Evolutionary conservation across 2,329 filamentous ascomycete genomes (phyloP).

Genomic region (Truncatella angustata): DNA sequence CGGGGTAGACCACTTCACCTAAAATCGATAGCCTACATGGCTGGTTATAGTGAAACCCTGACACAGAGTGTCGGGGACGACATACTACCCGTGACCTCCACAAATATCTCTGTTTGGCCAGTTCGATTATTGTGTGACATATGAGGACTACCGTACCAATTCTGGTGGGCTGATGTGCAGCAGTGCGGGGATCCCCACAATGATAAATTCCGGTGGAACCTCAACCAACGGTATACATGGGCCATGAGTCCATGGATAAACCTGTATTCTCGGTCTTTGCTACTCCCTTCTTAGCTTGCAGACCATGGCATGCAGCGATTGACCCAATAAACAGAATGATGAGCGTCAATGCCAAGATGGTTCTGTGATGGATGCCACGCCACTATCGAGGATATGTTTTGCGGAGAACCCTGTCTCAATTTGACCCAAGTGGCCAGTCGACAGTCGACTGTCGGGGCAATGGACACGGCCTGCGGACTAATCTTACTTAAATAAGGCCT

Average conservation of each 20-base stretch:
- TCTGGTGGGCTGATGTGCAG: background rate
- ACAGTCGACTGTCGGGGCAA: background rate
- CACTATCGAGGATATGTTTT: background rate
- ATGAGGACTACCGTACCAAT: background rate
- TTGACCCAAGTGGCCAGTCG: background rate
- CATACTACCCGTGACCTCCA: background rate
- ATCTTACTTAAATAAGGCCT: background rate
- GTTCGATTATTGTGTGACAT: background rate
- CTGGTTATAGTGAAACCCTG: no score
- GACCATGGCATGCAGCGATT: background rate
- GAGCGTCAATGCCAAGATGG: background rate
- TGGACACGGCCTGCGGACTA: background rate
- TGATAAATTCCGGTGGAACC: background rate
- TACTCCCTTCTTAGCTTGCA: background rate
- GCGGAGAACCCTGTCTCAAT: background rate
- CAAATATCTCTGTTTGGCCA: background rate
- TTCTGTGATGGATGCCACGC: background rate
- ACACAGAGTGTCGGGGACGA: no score
- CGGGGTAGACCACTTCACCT: no score
- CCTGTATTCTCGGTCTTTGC: no score
- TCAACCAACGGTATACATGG: background rate
- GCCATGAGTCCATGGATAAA: background rate
- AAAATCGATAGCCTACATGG: no score
- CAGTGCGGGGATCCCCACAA: background rate
- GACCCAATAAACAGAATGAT: background rate